Base-by-base conservation (phyloP, 208 protist genomes). In the Trypanosoma congolense region DNA sequence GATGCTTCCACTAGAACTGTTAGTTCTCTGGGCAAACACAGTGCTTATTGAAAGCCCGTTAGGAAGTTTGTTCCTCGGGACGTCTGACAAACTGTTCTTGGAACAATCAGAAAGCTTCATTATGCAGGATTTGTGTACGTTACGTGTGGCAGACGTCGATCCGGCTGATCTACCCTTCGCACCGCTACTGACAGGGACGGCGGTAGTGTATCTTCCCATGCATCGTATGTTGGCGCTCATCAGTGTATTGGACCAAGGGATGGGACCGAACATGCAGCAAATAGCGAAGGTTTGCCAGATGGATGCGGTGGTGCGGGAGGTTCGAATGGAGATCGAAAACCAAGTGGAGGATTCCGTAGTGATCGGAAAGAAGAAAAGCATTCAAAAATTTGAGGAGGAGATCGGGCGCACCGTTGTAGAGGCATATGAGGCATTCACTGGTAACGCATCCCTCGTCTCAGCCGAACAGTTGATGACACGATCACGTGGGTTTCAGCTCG, bases 371-470 rank as follows among this genome's bases (percentile, higher is more conserved):
- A 31, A 6, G 24, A 21, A 25, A 14, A 24, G 16, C 0, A 16
- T 62, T 12, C 12, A 54, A 31, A 56, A 64, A 44, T 4, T 56
- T 9, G 57, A 65, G 47, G 18, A 19, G 14, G 46, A 52, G 26
- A 45, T 92, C 12, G 73, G 70, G 8, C 47, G 57, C 8, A 70
- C 80, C 10, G 31, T 92, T 26, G 54, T 89, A 0, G 65, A 83
- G 22, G 54, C 71, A 2, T 92, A 92, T 56, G 50, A 87, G 60
- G 65, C 65, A n/a, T 58, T 92, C 26, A 88, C 80, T 30, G 68
- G 70, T 22, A 67, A 44, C 4, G 62, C 46, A 12, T 86, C 68
- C 41, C 49, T 83, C 19, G 70, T 83, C 9, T 80, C 71, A 10
- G 70, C 52, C 0, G 77, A 83, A 38, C 79, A 86, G 56, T 57